Evolutionary conservation across 257 asterid species (phyloP).

Genomic region (Orobanche coerulescens): DNA sequence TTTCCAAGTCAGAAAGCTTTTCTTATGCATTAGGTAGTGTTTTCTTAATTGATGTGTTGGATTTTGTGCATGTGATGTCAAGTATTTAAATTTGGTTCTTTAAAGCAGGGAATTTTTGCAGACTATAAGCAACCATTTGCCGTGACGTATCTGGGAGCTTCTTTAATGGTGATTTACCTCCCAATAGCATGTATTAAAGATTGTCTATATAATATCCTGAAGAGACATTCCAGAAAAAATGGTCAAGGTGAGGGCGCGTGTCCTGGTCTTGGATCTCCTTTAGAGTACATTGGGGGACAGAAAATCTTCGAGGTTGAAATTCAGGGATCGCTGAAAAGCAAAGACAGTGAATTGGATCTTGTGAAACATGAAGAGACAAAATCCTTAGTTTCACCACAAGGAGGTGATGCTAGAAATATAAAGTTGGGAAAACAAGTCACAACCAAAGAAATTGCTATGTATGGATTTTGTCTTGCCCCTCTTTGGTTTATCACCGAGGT

Average conservation of each 20-base stretch:
- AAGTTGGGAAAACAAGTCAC: conserved; percentile 51
- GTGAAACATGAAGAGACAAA: conserved; percentile 52
- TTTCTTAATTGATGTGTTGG: background rate
- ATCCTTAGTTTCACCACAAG: conserved; percentile 50
- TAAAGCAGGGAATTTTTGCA: conserved; percentile 74
- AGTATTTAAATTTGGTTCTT: conserved; percentile 12
- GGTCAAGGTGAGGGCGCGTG: conserved; percentile 34
- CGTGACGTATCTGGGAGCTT: conserved; percentile 95
- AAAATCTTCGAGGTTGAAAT: conserved; percentile 64
- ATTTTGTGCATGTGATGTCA: background rate
- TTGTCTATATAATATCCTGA: conserved; percentile 44
- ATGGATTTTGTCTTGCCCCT: conserved; percentile 90
- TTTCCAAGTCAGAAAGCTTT: background rate
- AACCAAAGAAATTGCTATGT: conserved; percentile 71
- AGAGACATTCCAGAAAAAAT: conserved; percentile 37
- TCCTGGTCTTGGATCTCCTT: conserved; percentile 40
- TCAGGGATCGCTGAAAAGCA: conserved; percentile 49
- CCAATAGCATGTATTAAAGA: conserved; percentile 85
- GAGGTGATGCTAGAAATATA: conserved; percentile 29
- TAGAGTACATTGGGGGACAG: conserved; percentile 52
- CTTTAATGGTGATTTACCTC: conserved; percentile 86
- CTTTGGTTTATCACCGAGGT: conserved; percentile 98
- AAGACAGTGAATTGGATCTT: conserved; percentile 53
- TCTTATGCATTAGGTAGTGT: background rate
- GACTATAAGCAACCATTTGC: conserved; percentile 98